Evolutionary conservation across 768 basidiomycete genomes (phyloP), one percentile per base, ranked within the genome.

Genomic region (Russula dissimulans): DNA sequence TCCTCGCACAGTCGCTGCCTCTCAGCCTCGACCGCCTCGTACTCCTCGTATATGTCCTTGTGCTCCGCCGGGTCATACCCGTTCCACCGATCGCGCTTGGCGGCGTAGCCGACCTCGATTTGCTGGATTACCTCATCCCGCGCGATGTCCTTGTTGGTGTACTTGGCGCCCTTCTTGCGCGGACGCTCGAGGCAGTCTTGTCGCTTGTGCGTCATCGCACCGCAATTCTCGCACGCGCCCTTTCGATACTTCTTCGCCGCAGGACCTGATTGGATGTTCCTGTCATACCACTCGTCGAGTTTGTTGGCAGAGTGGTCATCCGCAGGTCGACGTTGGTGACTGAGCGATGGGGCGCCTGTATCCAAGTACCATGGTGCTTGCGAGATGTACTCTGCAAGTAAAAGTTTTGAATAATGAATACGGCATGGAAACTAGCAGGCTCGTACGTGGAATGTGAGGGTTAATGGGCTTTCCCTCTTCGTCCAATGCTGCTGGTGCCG

Each of bases 291-390:
- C 61, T 83, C 82, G 67, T 94, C 86, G 66, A 95, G 84, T 72
- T 89, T 90, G 70, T 78, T 77, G 15, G 77, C 52, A 9, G 81
- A 71, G 63, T 85, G 84, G 34, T 87, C 83, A 4, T 77, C 63
- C 31, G 53, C 65, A 22, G 81, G 86, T 62, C 86, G 84, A 67
- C 95, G 86, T 71, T 99, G 97, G 78, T 97, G 95, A 70, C 86
- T 91, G 56, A 99, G 80, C 10, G 94, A 94, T 1, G 97, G 94
- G 38, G 83, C 86, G 48, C 93, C 97, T 5, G 89, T 93, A 73
- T 97, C 91, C 66, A 95, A 82, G 73, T 98, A 99, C 97, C 97
- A 99, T 59, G 97, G 97, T 8, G 93, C 95, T 73, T 95, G 92
- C 7, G 95, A 92, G 71, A 99, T 99, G 71, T 97, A 99, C 75